Percentiles rank a stretch among this genome's conserved stretches.
Evolutionary conservation across 2,329 filamentous ascomycete genomes (phyloP).

Genomic region (Didymella segeticola): DNA sequence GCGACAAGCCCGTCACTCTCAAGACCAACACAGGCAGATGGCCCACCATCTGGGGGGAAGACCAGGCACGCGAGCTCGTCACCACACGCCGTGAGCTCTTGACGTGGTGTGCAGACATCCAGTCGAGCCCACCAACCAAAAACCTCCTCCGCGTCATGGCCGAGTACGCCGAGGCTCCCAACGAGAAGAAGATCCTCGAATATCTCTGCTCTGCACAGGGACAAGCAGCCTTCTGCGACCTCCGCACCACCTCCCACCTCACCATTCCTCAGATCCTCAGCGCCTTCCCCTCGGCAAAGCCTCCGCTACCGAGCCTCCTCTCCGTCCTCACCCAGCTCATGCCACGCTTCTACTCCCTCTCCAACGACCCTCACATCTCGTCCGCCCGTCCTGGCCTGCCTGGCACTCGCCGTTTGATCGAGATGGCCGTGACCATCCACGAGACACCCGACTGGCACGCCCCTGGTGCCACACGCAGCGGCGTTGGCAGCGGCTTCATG

Average conservation of each 20-base stretch:
- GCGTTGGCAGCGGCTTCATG: constrained; percentile 91
- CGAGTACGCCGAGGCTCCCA: constrained; percentile 78
- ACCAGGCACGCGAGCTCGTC: constrained; percentile 80
- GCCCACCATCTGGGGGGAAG: constrained; percentile 98
- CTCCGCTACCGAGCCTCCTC: constrained; percentile 82
- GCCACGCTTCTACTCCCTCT: constrained; percentile 98
- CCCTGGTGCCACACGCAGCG: constrained; percentile 68
- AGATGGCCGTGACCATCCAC: constrained; percentile 96
- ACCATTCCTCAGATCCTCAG: constrained; percentile 84
- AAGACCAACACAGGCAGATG: constrained; percentile 83
- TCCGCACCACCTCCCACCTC: constrained; percentile 85
- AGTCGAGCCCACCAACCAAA: constrained; percentile 92
- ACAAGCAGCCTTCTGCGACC: constrained; percentile 88
- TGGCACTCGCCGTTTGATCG: constrained; percentile 76
- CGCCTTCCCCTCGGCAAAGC: constrained; percentile 91
- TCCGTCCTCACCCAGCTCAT: constrained; percentile 85
- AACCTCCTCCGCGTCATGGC: constrained; percentile 82
- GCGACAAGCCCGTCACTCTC: constrained; percentile 82
- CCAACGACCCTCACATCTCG: constrained; percentile 89
- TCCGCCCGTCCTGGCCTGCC: constrained; percentile 72
- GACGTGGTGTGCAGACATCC: constrained; percentile 93
- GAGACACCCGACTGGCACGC: constrained; percentile 80
- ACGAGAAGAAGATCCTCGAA: constrained; percentile 86
- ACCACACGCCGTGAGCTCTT: constrained; percentile 91
- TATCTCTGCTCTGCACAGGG: constrained; percentile 90